These are phyloP conservation scores for Trichoderma semiorbis DNA, from an alignment of 2,329 filamentous ascomycete species.

Conservation along the genomic window DNA sequence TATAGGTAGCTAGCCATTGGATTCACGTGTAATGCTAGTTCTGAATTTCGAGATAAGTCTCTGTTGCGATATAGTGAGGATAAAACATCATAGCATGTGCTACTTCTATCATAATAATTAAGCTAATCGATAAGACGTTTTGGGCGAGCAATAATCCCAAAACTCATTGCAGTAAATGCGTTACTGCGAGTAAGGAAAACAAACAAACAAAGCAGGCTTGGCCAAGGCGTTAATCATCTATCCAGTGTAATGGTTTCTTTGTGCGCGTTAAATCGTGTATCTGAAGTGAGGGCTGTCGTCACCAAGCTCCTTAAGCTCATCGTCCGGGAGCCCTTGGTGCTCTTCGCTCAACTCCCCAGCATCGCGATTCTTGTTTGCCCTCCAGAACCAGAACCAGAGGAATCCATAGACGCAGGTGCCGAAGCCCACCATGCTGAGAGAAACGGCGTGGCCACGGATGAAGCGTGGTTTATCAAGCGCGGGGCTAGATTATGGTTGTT, in stretches of 20 bases:
- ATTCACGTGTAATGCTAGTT: neutral
- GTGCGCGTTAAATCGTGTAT: slow-evolving; percentile 38
- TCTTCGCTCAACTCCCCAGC: slow-evolving; percentile 37
- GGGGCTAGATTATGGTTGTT: slow-evolving; percentile 31
- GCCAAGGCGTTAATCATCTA: neutral
- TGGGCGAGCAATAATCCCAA: neutral
- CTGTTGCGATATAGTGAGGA: neutral
- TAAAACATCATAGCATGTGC: neutral
- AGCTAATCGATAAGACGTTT: neutral
- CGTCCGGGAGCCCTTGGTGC: slow-evolving; percentile 41
- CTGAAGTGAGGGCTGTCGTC: slow-evolving; percentile 50
- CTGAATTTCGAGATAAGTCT: neutral
- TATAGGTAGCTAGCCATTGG: neutral
- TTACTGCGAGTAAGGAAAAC: neutral
- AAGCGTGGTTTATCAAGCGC: slow-evolving; percentile 53
- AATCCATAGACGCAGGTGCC: slow-evolving; percentile 50
- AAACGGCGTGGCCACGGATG: slow-evolving; percentile 59
- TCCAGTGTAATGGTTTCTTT: neutral
- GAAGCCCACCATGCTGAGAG: slow-evolving; percentile 55
- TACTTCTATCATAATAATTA: neutral
- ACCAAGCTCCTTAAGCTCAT: slow-evolving; percentile 48
- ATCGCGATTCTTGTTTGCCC: slow-evolving; percentile 45
- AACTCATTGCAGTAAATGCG: neutral
- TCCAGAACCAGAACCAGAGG: slow-evolving; percentile 52
- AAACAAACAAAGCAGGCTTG: neutral